phyloP scores from a whole-genome alignment of 805 yeast genomes.

The Wickerhamiella hasegawae region DNA sequence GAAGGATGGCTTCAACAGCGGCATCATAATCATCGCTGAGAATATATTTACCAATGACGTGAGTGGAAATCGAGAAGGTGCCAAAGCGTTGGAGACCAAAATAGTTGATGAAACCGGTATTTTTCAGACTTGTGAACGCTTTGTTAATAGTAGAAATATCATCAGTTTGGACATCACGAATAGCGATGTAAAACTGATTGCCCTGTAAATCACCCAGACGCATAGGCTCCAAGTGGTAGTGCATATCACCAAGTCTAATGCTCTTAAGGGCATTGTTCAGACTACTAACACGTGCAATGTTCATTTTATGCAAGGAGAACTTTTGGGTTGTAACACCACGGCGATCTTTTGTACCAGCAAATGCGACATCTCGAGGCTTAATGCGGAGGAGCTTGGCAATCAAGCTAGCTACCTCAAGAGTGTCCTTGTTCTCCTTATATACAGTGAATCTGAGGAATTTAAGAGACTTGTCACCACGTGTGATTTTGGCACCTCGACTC shows the following conservation, averaged over 20 bases:
- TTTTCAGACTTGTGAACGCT: constrained; percentile 36
- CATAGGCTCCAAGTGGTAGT: constrained; percentile 44
- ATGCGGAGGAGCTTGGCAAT: constrained; percentile 57
- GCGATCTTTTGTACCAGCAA: constrained; percentile 94
- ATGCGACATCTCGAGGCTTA: constrained; percentile 55
- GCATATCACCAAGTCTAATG: constrained; percentile 64
- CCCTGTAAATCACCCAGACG: constrained; percentile 76
- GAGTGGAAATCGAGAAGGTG: constrained; percentile 85
- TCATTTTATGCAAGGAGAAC: constrained; percentile 41
- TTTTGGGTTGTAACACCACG: constrained; percentile 90
- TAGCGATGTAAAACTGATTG: constrained; percentile 73
- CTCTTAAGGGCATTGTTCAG: constrained; percentile 65
- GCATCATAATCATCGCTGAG: constrained; percentile 60
- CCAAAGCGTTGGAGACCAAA: constrained; percentile 99
- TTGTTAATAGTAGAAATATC: constrained; percentile 27
- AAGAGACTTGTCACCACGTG: constrained; percentile 43
- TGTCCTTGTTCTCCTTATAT: constrained; percentile 90
- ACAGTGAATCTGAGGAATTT: constrained; percentile 60
- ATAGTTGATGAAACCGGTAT: constrained; percentile 77
- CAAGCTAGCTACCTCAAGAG: constrained; percentile 82
- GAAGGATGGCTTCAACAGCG: constrained; percentile 62
- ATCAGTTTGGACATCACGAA: constrained; percentile 48
- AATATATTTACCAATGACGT: constrained; percentile 60
- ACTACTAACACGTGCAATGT: constrained; percentile 54
- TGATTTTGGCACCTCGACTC: constrained; percentile 20